These are phyloP conservation scores for Eucalyptus erythrocorys DNA, from an alignment of 345 rosid genomes.

Conservation along the genomic window DNA sequence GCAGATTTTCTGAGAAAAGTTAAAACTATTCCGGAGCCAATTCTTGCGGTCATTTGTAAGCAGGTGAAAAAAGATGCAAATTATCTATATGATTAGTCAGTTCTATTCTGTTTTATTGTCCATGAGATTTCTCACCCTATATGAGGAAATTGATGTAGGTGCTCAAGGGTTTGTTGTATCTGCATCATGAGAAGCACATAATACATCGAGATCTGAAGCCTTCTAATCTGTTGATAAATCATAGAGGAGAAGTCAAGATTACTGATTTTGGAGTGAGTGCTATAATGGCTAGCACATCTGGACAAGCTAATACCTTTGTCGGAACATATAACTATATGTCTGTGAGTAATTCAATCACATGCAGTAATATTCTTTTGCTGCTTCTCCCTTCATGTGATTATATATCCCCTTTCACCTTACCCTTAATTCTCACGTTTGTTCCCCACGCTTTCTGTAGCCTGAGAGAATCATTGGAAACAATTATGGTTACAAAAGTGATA, in stretches of 20 bases:
- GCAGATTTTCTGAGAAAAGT: slow-evolving; percentile 71
- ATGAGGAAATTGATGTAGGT: slow-evolving; percentile 27
- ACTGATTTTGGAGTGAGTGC: slow-evolving; percentile 95
- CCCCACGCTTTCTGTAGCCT: slow-evolving; percentile 34
- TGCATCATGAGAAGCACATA: slow-evolving; percentile 80
- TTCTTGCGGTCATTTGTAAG: slow-evolving; percentile 69
- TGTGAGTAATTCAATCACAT: slow-evolving; percentile 35
- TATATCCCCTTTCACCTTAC: neutral
- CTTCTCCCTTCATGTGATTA: neutral
- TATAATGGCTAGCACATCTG: slow-evolving; percentile 69
- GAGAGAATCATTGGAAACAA: slow-evolving; percentile 67
- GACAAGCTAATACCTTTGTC: slow-evolving; percentile 68
- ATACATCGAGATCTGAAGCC: slow-evolving; percentile 89
- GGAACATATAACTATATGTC: slow-evolving; percentile 91
- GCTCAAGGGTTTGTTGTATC: slow-evolving; percentile 63
- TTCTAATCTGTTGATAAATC: slow-evolving; percentile 80
- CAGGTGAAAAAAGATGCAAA: slow-evolving; percentile 35
- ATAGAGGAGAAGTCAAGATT: slow-evolving; percentile 91
- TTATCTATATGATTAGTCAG: neutral
- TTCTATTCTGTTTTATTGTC: neutral
- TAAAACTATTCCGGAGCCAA: slow-evolving; percentile 53
- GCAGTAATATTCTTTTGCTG: neutral
- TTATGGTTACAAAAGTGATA: slow-evolving; percentile 72
- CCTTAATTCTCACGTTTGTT: neutral
- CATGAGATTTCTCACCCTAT: neutral